Evolutionary conservation across 768 basidiomycete genomes (phyloP).

Genomic region (Sarcodon aspratus): DNA sequence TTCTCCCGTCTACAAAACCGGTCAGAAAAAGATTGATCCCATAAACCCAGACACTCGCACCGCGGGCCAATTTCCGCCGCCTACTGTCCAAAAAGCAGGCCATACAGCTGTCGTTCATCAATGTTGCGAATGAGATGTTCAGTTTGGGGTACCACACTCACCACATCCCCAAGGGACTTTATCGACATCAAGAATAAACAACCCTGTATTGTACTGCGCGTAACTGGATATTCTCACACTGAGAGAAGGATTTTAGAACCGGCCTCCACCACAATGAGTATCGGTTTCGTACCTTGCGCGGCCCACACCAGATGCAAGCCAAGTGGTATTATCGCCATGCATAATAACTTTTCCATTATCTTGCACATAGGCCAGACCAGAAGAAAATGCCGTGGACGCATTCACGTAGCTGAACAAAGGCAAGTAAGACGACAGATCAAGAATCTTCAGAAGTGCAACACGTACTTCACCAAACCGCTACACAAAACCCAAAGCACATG

Average conservation of each 20-base stretch:
- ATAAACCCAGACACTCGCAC: neutral
- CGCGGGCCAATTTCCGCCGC: neutral
- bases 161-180: constrained; percentile 88
- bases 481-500: neutral
- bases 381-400: constrained; percentile 35
- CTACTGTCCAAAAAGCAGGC: neutral
- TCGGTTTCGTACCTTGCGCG: constrained; percentile 43
- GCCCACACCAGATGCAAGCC: constrained; percentile 37
- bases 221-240: constrained; percentile 73
- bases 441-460: constrained; percentile 5
- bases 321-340: constrained; percentile 62
- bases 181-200: constrained; percentile 77
- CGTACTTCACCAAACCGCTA: constrained; percentile 66
- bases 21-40: neutral
- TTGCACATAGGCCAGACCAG: constrained; percentile 44
- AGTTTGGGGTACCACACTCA: constrained; percentile 19
- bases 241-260: constrained; percentile 4
- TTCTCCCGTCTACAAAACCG: constrained; percentile 46
- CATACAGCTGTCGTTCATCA: neutral
- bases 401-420: constrained; percentile 47
- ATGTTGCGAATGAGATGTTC: neutral
- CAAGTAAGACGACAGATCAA: neutral
- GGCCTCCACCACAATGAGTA: neutral
- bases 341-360: constrained; percentile 55
- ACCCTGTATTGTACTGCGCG: constrained; percentile 56